Conservation (phyloP, 345 rosid genomes). For the Gossypium mustelinum region DNA sequence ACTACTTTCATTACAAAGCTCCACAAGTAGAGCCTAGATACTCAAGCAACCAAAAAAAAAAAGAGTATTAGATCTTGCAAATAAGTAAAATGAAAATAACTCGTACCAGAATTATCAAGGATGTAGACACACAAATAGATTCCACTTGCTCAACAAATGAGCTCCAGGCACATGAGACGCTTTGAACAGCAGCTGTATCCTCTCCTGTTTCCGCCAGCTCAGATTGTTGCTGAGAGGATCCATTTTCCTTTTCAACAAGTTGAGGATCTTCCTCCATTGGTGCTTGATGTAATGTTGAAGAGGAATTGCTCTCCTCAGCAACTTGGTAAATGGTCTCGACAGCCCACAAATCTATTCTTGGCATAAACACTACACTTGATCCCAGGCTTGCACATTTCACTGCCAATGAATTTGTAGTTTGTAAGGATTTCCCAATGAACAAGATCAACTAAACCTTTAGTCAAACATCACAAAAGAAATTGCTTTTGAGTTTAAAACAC, state of each 20-base stretch:
- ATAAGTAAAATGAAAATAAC: not conserved
- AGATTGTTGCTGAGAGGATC: slow-evolving; percentile 21
- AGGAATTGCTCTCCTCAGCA: slow-evolving; percentile 26
- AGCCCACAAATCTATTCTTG: slow-evolving; percentile 96
- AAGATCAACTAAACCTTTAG: not conserved
- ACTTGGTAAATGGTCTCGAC: slow-evolving; percentile 38
- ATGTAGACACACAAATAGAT: slow-evolving; percentile 63
- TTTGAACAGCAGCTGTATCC: slow-evolving; percentile 26
- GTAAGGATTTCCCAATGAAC: slow-evolving; percentile 10
- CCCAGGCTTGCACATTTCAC: slow-evolving; percentile 78
- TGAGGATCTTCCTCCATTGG: slow-evolving; percentile 28
- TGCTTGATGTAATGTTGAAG: slow-evolving; percentile 17
- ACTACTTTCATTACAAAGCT: not conserved
- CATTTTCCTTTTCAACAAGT: slow-evolving; percentile 16
- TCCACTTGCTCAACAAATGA: slow-evolving; percentile 88
- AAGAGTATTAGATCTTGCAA: not conserved
- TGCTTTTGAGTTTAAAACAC: not conserved
- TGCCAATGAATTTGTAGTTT: slow-evolving; percentile 36
- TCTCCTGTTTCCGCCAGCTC: slow-evolving; percentile 29
- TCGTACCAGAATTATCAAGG: slow-evolving; percentile 82
- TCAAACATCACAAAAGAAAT: not conserved
- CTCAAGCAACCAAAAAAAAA: not conserved
- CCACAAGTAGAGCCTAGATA: slow-evolving; percentile 3
- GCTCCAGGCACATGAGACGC: slow-evolving; percentile 69
- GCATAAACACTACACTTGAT: slow-evolving; percentile 73